These are phyloP conservation scores for Monosporascus sp. DNA, from an alignment of 2,329 filamentous ascomycete genomes.

Conservation along the genomic window DNA sequence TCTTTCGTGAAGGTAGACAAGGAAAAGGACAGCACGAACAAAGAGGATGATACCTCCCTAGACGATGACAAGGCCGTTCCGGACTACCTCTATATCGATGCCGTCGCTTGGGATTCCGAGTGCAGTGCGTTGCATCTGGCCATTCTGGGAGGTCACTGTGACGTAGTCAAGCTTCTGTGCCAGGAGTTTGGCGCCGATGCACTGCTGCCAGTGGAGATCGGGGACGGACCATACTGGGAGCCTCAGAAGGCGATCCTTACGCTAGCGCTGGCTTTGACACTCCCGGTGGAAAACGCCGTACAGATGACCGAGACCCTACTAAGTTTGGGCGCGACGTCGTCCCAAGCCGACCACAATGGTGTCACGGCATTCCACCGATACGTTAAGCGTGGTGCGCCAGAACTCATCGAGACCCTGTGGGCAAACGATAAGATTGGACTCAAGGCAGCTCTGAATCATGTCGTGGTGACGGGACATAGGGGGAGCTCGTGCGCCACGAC, in stretches of 20 bases:
- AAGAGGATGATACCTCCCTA: constrained; percentile 36
- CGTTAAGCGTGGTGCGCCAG: constrained; percentile 43
- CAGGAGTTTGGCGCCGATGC: constrained; percentile 72
- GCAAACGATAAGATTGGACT: constrained; percentile 56
- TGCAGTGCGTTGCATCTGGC: constrained; percentile 74
- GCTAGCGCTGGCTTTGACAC: constrained; percentile 59
- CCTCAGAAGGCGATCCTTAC: constrained; percentile 61
- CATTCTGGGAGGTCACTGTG: constrained; percentile 65
- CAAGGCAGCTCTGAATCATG: constrained; percentile 61
- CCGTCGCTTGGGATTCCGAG: constrained; percentile 73
- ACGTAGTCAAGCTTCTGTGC: constrained; percentile 65
- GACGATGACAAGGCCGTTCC: constrained; percentile 62
- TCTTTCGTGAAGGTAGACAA: constrained; percentile 67
- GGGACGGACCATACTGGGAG: constrained; percentile 39
- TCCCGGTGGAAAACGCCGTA: constrained; percentile 58
- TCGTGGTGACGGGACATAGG: constrained; percentile 37
- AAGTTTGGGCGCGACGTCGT: constrained; percentile 63
- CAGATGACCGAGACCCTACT: constrained; percentile 62
- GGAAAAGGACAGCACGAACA: constrained; percentile 29
- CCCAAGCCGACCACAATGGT: constrained; percentile 64
- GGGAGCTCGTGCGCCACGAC: constrained; percentile 34
- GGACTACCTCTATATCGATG: constrained; percentile 74
- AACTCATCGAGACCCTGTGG: constrained; percentile 44
- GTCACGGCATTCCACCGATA: constrained; percentile 63
- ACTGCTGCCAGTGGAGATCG: constrained; percentile 66